Percentiles rank a stretch among this genome's conserved stretches.
Conservation (phyloP, 2,329 filamentous ascomycete species). For the Thielaviopsis euricoi region DNA sequence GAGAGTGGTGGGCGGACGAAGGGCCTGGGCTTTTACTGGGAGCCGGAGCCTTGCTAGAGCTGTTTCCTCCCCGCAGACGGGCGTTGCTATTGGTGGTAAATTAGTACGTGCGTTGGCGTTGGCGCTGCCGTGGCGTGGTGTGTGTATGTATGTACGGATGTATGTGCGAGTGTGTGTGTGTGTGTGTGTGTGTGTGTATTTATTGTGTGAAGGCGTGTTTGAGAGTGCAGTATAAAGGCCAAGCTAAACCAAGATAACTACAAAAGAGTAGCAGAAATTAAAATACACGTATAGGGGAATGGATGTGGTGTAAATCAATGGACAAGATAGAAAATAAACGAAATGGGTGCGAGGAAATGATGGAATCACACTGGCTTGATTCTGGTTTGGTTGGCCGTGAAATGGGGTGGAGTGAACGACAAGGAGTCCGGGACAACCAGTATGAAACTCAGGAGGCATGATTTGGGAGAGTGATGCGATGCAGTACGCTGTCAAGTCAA, state of each 20-base stretch:
- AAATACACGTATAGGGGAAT: background rate
- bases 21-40: constrained; percentile 36
- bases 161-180: background rate
- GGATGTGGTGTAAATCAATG: background rate
- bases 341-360: background rate
- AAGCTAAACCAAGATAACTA: background rate
- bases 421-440: background rate
- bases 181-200: too few relatives aligned
- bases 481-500: background rate
- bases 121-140: background rate
- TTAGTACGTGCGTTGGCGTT: constrained; percentile 1
- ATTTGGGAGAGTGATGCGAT: constrained; percentile 2
- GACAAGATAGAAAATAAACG: background rate
- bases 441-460: constrained; percentile 10
- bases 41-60: constrained; percentile 26
- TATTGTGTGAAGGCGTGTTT: background rate
- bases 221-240: background rate
- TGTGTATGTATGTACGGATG: background rate
- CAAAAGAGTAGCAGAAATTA: background rate
- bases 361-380: background rate
- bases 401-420: background rate
- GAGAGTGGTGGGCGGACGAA: constrained; percentile 30
- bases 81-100: constrained; percentile 24
- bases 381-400: background rate
- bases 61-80: constrained; percentile 12